Evolutionary conservation across 2,329 filamentous ascomycete species (phyloP).

Genomic region (Biscogniauxia mediterranea): DNA sequence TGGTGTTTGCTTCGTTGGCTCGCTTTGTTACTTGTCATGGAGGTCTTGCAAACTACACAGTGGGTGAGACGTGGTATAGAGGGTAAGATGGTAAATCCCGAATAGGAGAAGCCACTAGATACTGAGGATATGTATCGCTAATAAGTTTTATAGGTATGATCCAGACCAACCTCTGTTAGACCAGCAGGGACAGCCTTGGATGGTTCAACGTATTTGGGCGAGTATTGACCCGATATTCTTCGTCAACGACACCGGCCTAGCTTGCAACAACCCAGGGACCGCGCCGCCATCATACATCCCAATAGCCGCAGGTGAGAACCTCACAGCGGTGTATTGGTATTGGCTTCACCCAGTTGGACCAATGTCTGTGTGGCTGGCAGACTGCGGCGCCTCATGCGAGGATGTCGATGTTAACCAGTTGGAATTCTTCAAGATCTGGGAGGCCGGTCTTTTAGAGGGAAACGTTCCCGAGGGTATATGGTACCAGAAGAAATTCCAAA

Average conservation of each 20-base stretch:
- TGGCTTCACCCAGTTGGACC: conserved; percentile 42
- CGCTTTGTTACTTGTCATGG: conserved; percentile 32
- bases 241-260: conserved; percentile 32
- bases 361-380: conserved; percentile 39
- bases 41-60: conserved; percentile 40
- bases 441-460: conserved; percentile 35
- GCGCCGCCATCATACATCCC: conserved; percentile 37
- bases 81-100: conserved; percentile 29
- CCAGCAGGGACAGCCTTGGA: conserved; percentile 38
- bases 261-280: conserved; percentile 38
- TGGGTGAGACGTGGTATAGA: conserved; percentile 41
- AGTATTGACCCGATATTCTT: conserved; percentile 39
- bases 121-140: not conserved
- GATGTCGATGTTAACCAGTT: conserved; percentile 32
- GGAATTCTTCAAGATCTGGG: conserved; percentile 42
- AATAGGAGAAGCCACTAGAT: not conserved
- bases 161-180: conserved; percentile 30
- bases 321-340: conserved; percentile 41
- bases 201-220: conserved; percentile 38
- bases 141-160: conserved; percentile 31
- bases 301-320: conserved; percentile 34
- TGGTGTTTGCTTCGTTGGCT: conserved; percentile 14
- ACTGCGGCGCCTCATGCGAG: conserved; percentile 33
- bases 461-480: conserved; percentile 36
- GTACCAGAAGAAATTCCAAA: conserved; percentile 40